phyloP scores from a whole-genome alignment of 768 basidiomycete species.

The Rhodotorula kratochvilovae region DNA sequence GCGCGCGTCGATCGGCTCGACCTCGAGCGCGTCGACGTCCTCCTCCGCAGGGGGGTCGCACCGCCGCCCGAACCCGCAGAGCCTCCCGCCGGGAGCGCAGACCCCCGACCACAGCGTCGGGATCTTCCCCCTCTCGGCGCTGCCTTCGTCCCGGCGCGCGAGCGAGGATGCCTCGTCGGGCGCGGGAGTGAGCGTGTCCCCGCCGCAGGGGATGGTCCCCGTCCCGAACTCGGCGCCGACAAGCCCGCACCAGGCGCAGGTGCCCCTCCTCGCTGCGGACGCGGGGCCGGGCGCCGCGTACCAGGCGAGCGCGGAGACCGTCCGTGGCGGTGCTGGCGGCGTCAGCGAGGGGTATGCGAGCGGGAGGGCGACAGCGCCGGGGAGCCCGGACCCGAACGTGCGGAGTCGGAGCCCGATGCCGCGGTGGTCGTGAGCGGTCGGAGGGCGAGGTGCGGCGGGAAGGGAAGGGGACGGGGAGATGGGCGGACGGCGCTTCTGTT shows the following conservation, averaged over 20 bases:
- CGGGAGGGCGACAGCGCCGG: background rate
- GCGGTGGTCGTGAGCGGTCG: no score
- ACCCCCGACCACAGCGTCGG: constrained; percentile 19
- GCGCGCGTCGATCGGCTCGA: background rate
- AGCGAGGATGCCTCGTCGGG: background rate
- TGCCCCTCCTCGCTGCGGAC: no score
- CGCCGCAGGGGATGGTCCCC: no score
- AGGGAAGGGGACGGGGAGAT: no score
- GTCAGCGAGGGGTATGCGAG: background rate
- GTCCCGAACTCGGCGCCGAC: no score
- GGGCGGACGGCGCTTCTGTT: no score
- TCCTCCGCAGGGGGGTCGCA: background rate
- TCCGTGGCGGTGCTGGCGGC: no score
- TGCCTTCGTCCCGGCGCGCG: background rate
- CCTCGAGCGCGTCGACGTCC: background rate
- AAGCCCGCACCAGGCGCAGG: no score
- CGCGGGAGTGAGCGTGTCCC: background rate
- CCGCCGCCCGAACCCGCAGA: constrained; percentile 21
- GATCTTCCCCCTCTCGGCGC: background rate
- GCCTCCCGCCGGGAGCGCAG: constrained; percentile 13
- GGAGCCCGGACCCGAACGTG: background rate
- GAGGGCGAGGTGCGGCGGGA: no score
- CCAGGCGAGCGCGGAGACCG: no score
- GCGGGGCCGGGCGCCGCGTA: background rate
- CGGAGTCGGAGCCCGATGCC: background rate